Conservation (phyloP, 2,329 filamentous ascomycete species). For the Phialophora chinensis region DNA sequence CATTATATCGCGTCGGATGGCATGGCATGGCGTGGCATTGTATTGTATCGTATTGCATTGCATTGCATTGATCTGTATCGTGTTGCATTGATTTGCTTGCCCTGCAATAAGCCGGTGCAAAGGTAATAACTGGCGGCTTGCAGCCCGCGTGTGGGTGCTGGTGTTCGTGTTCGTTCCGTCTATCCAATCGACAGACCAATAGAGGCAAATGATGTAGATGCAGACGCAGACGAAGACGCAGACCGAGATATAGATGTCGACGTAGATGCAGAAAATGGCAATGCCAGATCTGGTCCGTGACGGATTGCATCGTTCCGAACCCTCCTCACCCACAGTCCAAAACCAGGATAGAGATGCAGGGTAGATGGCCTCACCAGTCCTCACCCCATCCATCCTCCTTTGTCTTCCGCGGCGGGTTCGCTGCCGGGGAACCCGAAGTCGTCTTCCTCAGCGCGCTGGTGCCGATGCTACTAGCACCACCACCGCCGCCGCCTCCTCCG, state of each 20-base stretch:
- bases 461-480: constrained; percentile 56
- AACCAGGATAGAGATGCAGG: neutral
- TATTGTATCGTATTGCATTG: neutral
- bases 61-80: neutral
- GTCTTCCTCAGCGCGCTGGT: constrained; percentile 68
- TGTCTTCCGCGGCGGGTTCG: constrained; percentile 45
- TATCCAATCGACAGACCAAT: neutral
- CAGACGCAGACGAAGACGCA: neutral
- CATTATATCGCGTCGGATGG: no score
- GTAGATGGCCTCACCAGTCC: constrained; percentile 46
- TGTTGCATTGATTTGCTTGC: neutral
- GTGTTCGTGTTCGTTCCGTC: neutral
- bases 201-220: neutral
- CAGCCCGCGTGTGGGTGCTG: no score
- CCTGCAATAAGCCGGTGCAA: neutral
- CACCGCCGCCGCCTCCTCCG: constrained; percentile 24
- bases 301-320: neutral
- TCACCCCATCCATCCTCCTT: constrained; percentile 66
- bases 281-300: neutral
- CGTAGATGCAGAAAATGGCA: neutral
- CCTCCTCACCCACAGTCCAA: neutral
- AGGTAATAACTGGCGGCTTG: neutral
- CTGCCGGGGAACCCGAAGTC: constrained; percentile 36
- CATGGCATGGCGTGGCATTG: no score
- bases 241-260: neutral